Evolutionary conservation across 352 stramenopile species (phyloP), one percentile per base, ranked within the genome.

Genomic region (Pelagophyceae sp.): DNA sequence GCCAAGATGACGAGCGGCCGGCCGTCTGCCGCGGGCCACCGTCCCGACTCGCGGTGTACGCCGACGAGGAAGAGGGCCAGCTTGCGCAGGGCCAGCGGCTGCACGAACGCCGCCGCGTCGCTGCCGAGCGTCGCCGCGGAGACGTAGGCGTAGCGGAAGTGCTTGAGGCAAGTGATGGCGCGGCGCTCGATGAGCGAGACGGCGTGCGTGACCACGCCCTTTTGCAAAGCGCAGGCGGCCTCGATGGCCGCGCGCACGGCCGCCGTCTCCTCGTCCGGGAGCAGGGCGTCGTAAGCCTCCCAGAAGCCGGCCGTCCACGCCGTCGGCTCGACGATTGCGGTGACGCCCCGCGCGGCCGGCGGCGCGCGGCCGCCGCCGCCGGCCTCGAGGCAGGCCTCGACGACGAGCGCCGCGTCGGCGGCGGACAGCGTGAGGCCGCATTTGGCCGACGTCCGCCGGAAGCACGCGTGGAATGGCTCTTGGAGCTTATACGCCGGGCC

Each of bases 91-190:
- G 96, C 92, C 33, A 96, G 90, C 3, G 94, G 92, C 78, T 97
- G 95, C 11, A 92, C 88, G 80, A 98, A 98, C 11, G 97, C 67
- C 65, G 90, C 84, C 50, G 77, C 88, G n/a, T n/a, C n/a, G n/a
- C n/a, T n/a, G 50, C 76, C 72, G 38, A 75, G 76, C 31, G 76
- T 67, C n/a, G 35, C 81, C n/a, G 80, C 79, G 38, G 93, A 90
- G 31, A 98, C 80, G 74, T 95, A 97, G 3, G 96, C 94, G 82
- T 98, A 98, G 23, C 95, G 93, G 79, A 98, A 98, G 82, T 98
- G 93, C 80, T 95, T 96, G 19, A 98, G 90, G 11, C 92, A 87
- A 27, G 94, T 92, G 25, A 98, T 94, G 35, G 93, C 89, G 77
- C 95, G 95, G 19, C 94, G 90, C 72, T 98, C 94, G 79, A 98